Base-by-base conservation (phyloP, 1,284 basidiomycete species). In the Pascua guehoae region DNA sequence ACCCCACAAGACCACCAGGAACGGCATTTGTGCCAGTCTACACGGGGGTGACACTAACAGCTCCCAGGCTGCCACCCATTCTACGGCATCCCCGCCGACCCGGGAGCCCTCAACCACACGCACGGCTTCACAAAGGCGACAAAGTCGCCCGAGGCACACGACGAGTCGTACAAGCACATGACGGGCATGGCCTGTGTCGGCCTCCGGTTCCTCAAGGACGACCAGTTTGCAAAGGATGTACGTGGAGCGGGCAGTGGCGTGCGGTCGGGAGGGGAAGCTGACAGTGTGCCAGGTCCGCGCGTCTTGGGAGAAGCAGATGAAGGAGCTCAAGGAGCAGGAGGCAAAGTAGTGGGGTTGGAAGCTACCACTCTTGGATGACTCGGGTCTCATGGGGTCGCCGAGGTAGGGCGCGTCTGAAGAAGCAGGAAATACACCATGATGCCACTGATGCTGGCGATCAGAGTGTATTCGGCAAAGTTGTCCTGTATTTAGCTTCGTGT, bases 121-220 rank as follows among this genome's bases (percentile, higher is more conserved):
- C 54, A 58, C 44, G 68, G 63, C 51, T 68, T 68, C 47, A 52
- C 50, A 8, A 56, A 44, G 9, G 45, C 41, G 17, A 59, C 63
- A 8, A 45, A 59, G 12, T 50, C 49, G 2, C 49, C 54, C 4
- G 53, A 58, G 51, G 68, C 65, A 14, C 64, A 75, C 65, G 49
- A 62, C 8, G 55, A 64, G 16, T 61, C 67, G 2, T 66, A 67
- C 41, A 67, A 75, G 55, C 71, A 69, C 5, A 63, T 72, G 10
- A 61, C 60, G 8, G 76, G 62, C 2, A 72, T 79, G 47, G 70
- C 73, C 2, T 63, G 72, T 4, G 63, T 68, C 2, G 75, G 66
- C 5, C 70, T 68, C 8, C 68, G 71, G 32, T 68, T 77, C 43
- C 40, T 78, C 2, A 58, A 63, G 0, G 77, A 79, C 47, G 64